Base-by-base conservation (phyloP, 2,329 filamentous ascomycete species). In the Talaromyces islandicus region DNA sequence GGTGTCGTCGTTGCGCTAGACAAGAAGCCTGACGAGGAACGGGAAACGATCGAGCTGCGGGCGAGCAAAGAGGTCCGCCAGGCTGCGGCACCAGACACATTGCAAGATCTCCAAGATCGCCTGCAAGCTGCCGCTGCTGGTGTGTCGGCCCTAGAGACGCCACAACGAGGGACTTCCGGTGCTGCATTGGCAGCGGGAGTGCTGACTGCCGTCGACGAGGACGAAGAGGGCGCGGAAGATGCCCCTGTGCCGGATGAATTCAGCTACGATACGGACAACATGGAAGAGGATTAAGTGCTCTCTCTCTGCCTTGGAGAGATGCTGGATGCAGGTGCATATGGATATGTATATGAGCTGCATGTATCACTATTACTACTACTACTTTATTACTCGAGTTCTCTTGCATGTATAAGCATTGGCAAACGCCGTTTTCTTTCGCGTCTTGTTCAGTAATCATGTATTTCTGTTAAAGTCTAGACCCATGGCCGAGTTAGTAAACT, bases 1-100 rank as follows among this genome's bases (percentile, higher is more conserved):
- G 94, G 94, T 66, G 91, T 96, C 41, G 87, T 97, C 35, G 83
- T 99, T n/a, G 85, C 99, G 24, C 83, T 90, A 59, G 94, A 99
- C 73, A 92, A 88, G 14, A 84, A 88, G 65, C 89, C 92, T 0
- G 84, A 86, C 1, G 89, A 96, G 73, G 77, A 87, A 54, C 95
- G 96, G 74, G 80, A 86, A 19, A 83, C 94, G 7, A 84, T 99
- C 54, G 94, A 97, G 73, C 86, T 97, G 75, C 96, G 95, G 80
- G 85, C 96, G 48, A 94, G 92, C 83, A 96, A 95, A 61, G 74
- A 76, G 55, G 66, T 68, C 50, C 70, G 70, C 59, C 72, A 83
- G 64, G 72, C 77, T 7, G 76, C 81, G 11, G 70, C 75, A 24
- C 60, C 71, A 7, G 80, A 67, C 73, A 79, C 61, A 68, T 77